Conservation (phyloP, 2,329 filamentous ascomycete genomes). For the Didymella keratinophila region DNA sequence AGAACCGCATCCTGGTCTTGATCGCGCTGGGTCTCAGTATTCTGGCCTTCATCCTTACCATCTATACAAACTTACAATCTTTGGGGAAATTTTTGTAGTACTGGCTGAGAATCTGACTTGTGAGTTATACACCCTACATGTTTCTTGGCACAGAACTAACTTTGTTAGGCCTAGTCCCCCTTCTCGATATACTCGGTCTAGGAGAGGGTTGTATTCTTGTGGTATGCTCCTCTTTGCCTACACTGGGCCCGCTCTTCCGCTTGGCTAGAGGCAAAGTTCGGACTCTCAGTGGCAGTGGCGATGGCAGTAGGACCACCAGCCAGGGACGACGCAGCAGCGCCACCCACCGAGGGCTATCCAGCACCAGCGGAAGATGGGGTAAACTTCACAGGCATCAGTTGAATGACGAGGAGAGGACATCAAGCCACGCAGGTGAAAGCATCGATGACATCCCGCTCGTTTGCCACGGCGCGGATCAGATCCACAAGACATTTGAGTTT, state of each 20-base stretch:
- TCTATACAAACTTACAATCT: conserved; percentile 17
- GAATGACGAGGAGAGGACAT: conserved; percentile 10
- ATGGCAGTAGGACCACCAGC: conserved; percentile 8
- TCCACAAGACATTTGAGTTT: conserved; percentile 11
- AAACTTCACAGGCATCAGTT: conserved; percentile 11
- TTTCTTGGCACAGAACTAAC: conserved; percentile 10
- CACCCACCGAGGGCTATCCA: conserved; percentile 8
- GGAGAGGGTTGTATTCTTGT: conserved; percentile 17
- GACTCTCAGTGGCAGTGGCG: conserved; percentile 9
- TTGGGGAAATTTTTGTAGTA: conserved; percentile 12
- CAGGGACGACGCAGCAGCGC: conserved; percentile 7
- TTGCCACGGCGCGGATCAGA: conserved; percentile 8
- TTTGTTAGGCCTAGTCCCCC: conserved; percentile 11
- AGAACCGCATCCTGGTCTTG: conserved; percentile 14
- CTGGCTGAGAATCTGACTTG: conserved; percentile 11
- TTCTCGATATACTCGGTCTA: conserved; percentile 14
- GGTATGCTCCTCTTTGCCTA: conserved; percentile 14
- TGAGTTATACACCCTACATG: conserved; percentile 7
- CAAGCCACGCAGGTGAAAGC: too few relatives aligned
- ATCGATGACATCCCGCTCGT: conserved; percentile 2
- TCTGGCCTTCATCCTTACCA: conserved; percentile 11
- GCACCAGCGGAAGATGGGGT: conserved; percentile 13
- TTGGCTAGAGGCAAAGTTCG: conserved; percentile 12
- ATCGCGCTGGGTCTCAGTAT: conserved; percentile 13
- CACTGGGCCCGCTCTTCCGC: conserved; percentile 15